Percentiles rank a stretch among this genome's conserved stretches.
phyloP scores from a whole-genome alignment of 1,284 basidiomycete genomes.

The Prillingera fragicola region DNA sequence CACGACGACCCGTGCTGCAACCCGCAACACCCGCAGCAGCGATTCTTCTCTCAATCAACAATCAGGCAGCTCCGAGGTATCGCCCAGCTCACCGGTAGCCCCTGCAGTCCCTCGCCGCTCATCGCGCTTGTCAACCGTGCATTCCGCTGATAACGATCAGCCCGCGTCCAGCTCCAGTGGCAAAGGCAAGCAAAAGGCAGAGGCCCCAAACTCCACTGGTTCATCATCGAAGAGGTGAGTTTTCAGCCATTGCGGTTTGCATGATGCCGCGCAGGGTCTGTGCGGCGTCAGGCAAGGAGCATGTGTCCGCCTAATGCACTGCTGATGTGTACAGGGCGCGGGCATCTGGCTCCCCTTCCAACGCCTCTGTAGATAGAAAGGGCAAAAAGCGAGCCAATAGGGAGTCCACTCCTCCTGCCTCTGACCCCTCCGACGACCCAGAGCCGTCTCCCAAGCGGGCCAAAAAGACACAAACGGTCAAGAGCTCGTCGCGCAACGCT shows the following conservation, averaged over 20 bases:
- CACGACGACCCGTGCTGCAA: slow-evolving; percentile 1
- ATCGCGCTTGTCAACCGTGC: slow-evolving; percentile 27
- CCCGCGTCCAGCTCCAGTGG: slow-evolving; percentile 10
- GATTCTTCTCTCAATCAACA: neutral
- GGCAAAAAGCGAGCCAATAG: slow-evolving; percentile 38
- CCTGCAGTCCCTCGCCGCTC: slow-evolving; percentile 25
- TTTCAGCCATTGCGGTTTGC: neutral
- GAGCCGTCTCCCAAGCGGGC: slow-evolving; percentile 18
- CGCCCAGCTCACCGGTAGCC: neutral
- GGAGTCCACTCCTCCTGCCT: slow-evolving; percentile 9
- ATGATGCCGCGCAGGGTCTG: neutral
- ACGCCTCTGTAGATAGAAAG: slow-evolving; percentile 29
- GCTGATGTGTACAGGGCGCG: slow-evolving; percentile 1
- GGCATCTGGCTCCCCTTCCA: slow-evolving; percentile 4
- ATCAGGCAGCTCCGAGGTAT: neutral
- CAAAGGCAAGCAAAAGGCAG: slow-evolving; percentile 31
- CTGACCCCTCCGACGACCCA: slow-evolving; percentile 13
- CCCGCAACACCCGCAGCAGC: neutral
- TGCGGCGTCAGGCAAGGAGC: neutral
- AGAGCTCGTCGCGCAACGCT: slow-evolving; percentile 5
- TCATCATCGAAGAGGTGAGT: slow-evolving; percentile 21
- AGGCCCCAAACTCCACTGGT: neutral
- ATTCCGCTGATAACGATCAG: slow-evolving; percentile 10
- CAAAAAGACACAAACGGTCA: slow-evolving; percentile 11
- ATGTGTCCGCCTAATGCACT: too few species aligned